Percentiles rank a stretch among this genome's conserved stretches.
These are phyloP conservation scores for Xylaria intraflava DNA, from an alignment of 495 filamentous ascomycete genomes.

Conservation along the genomic window DNA sequence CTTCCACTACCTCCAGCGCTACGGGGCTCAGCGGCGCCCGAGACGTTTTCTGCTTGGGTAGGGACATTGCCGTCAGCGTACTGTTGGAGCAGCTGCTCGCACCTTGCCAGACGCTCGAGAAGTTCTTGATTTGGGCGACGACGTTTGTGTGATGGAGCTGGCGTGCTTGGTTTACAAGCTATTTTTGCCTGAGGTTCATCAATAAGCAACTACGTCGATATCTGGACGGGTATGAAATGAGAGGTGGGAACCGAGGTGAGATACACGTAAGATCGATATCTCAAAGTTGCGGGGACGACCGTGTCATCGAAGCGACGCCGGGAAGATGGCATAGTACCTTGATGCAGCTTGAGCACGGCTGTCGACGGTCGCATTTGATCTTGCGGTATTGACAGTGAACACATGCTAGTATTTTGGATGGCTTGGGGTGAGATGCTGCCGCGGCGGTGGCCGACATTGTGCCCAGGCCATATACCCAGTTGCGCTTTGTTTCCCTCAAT, in stretches of 20 bases:
- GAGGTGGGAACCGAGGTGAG: too few species aligned
- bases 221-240: background rate
- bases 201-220: background rate
- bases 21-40: too few species aligned
- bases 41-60: background rate
- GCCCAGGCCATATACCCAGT: too few species aligned
- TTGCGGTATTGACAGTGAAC: constrained; percentile 54
- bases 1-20: too few species aligned
- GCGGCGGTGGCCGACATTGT: too few species aligned
- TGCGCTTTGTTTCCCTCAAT: too few species aligned
- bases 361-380: constrained; percentile 57
- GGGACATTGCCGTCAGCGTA: constrained; percentile 22
- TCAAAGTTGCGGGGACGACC: too few species aligned
- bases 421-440: too few species aligned
- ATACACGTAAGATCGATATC: too few species aligned
- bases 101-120: constrained; percentile 34
- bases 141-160: constrained; percentile 36
- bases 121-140: constrained; percentile 37
- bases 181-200: constrained; percentile 29
- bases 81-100: constrained; percentile 35
- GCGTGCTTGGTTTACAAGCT: constrained; percentile 36
- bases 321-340: too few species aligned
- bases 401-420: constrained; percentile 30
- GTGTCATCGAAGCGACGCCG: background rate
- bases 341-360: constrained; percentile 56